Evolutionary conservation across 805 yeast species (phyloP).

Genomic region (Starmerella sp.): DNA sequence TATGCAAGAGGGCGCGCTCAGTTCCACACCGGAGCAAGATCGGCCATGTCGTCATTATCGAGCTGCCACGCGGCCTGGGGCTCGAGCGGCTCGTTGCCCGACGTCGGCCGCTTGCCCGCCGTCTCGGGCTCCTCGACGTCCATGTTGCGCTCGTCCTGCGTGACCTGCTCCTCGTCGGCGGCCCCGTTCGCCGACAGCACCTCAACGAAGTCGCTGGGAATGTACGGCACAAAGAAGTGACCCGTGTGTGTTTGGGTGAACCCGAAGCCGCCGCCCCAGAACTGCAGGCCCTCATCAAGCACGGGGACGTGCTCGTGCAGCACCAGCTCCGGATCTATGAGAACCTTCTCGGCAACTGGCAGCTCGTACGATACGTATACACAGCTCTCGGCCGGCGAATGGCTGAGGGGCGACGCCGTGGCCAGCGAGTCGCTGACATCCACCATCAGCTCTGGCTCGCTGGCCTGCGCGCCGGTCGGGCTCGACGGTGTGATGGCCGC

Average conservation of each 20-base stretch:
- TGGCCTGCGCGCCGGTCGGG: neutral
- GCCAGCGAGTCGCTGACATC: neutral
- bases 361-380: conserved; percentile 11
- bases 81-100: conserved; percentile 29
- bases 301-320: conserved; percentile 57
- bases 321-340: conserved; percentile 27
- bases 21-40: conserved; percentile 10
- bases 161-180: conserved; percentile 5
- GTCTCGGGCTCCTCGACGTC: conserved; percentile 10
- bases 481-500: neutral
- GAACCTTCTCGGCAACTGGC: conserved; percentile 22
- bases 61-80: neutral
- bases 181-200: conserved; percentile 10
- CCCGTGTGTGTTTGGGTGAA: conserved; percentile 45
- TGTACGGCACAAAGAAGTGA: conserved; percentile 19
- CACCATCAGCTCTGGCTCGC: neutral
- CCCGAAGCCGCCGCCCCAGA: conserved; percentile 47
- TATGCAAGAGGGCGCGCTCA: too few species aligned
- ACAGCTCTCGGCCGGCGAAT: neutral
- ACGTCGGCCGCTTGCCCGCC: conserved; percentile 17
- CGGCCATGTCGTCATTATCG: conserved; percentile 5
- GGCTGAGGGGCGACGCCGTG: neutral
- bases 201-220: conserved; percentile 18
- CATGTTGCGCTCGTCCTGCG: neutral
- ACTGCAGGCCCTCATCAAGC: conserved; percentile 55